Base-by-base conservation (phyloP, 2,329 filamentous ascomycete genomes). In the Xenoacremonium recifei region DNA sequence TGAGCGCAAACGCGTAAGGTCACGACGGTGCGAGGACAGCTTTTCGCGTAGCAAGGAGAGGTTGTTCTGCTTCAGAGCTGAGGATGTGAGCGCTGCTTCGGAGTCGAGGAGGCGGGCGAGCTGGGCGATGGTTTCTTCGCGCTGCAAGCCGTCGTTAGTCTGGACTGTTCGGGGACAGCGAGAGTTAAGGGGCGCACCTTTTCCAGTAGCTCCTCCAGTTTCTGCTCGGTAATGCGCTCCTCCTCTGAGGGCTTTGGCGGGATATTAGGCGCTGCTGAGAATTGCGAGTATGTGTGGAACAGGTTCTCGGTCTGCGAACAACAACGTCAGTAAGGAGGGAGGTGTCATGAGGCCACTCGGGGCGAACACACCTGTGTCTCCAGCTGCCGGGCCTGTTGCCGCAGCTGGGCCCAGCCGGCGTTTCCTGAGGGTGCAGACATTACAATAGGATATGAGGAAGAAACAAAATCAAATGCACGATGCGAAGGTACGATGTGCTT, bases 51-150 rank as follows among this genome's bases (percentile, higher is more conserved):
- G 89, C 21, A 95, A 85, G 45, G 88, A 79, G 27, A 99, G 83
- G 64, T 97, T 96, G 72, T 92, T 96, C 61, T 96, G 91, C 70
- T 97, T 97, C n/a, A 96, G 79, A 42, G 91, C 90, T 27, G 92
- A 97, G 33, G 90, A 85, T 37, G 87, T 89, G 45, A 95, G 80
- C 42, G 84, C 77, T 17, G 90, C 82, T 76, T 97, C 92, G 42
- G 91, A 95, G 71, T 97, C 92, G 55, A 97, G 87, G 40, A 96
- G 84, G 44, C 92, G 88, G 53, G 84, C 75, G 42, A 99, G 85
- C 67, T 96, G 89, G 45, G 76, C 71, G 61, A 97, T 84, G 39
- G 93, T 80, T 33, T 77, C 73, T 62, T 96, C 89, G 61, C 93
- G 85, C 89, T 96, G 63, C 4, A 34, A 13, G 7, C 29, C n/a